These are phyloP conservation scores for Euphorbia pulcherrima DNA, from an alignment of 345 rosid genomes.

Conservation along the genomic window DNA sequence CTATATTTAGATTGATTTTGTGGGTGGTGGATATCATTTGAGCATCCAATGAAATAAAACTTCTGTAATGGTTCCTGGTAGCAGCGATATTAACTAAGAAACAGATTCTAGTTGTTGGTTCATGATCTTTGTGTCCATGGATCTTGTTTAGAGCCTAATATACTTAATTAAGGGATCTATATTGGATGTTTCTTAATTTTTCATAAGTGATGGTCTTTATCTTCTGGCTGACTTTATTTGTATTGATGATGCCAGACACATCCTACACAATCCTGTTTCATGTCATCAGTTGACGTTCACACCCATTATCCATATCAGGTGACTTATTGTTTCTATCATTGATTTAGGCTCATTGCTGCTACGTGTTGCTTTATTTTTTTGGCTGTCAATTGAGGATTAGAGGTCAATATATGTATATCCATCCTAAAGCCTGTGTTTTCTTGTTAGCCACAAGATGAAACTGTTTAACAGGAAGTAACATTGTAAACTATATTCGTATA, in stretches of 20 bases:
- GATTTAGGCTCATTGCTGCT: not conserved
- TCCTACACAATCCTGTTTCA: conserved; percentile 98
- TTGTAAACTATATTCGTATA: not conserved
- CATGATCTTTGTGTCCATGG: not conserved
- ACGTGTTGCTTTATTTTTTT: not conserved
- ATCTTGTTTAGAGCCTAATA: not conserved
- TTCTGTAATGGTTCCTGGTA: not conserved
- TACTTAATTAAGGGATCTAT: conserved; percentile 6
- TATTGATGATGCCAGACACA: conserved; percentile 65
- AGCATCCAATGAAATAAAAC: not conserved
- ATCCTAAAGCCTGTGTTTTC: not conserved
- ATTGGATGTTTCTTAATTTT: not conserved
- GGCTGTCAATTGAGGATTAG: not conserved
- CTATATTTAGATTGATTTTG: not conserved
- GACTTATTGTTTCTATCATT: conserved; percentile 15
- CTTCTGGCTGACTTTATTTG: conserved; percentile 8
- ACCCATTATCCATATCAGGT: conserved; percentile 99
- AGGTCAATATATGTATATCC: not conserved
- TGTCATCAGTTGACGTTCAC: conserved; percentile 97
- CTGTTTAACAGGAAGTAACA: not conserved
- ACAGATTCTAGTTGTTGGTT: too few species aligned
- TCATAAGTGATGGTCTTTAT: not conserved
- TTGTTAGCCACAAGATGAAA: not conserved
- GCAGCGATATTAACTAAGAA: too few species aligned
- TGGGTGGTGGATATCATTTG: not conserved